Conservation (phyloP, 192 early-diverging fungal genomes). For the Coemansia sp. region DNA sequence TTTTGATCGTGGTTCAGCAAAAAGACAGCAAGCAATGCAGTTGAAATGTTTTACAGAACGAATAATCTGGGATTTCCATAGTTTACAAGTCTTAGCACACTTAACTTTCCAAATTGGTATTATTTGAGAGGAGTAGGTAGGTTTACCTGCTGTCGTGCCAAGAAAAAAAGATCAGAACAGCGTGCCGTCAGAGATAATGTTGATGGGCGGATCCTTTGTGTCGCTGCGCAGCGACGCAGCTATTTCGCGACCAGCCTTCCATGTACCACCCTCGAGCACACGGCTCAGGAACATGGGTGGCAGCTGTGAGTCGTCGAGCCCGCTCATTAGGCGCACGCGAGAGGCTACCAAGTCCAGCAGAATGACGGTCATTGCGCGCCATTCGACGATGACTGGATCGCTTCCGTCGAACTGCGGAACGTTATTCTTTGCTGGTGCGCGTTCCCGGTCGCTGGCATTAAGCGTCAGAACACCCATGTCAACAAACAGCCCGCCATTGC, state of each 20-base stretch:
- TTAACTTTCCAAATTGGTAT: too few relatives aligned
- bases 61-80: too few relatives aligned
- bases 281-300: constrained; percentile 70
- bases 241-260: constrained; percentile 91
- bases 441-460: constrained; percentile 55
- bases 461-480: constrained; percentile 78
- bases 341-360: constrained; percentile 74
- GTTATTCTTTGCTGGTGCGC: constrained; percentile 41
- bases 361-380: constrained; percentile 88
- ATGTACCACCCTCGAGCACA: constrained; percentile 89
- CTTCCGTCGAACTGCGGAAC: constrained; percentile 71
- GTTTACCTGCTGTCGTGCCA: background rate
- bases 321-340: constrained; percentile 55
- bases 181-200: constrained; percentile 83
- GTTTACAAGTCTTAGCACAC: too few relatives aligned
- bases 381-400: constrained; percentile 88
- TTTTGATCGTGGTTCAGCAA: too few relatives aligned
- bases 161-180: constrained; percentile 61
- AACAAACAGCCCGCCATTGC: constrained; percentile 86
- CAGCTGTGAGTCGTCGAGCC: constrained; percentile 57
- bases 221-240: constrained; percentile 73
- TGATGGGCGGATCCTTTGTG: constrained; percentile 90
- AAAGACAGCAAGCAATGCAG: too few relatives aligned
- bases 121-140: too few relatives aligned
- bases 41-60: too few relatives aligned